Evolutionary conservation across 305 asterid species (phyloP).

Genomic region (Stenogyne calaminthoides): DNA sequence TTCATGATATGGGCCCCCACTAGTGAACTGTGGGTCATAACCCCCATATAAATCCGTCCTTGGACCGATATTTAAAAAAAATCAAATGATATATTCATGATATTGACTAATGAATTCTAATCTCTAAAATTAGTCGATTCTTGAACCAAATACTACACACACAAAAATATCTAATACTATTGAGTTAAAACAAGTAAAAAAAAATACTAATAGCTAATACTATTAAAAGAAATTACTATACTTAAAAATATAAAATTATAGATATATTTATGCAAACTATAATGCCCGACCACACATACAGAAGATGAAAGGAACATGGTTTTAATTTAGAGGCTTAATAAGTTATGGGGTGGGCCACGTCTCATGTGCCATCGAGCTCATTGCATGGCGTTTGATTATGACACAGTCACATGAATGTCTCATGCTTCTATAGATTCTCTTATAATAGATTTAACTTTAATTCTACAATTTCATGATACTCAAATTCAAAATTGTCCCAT

Average conservation of each 20-base stretch:
- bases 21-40: too few relatives aligned
- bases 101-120: too few relatives aligned
- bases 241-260: not conserved
- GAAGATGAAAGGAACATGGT: constrained; percentile 6
- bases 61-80: too few relatives aligned
- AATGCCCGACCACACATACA: not conserved
- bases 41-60: too few relatives aligned
- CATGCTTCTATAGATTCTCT: constrained; percentile 6
- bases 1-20: too few relatives aligned
- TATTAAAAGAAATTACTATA: too few relatives aligned
- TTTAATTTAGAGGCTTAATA: not conserved
- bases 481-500: not conserved
- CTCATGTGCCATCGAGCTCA: constrained; percentile 27
- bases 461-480: not conserved
- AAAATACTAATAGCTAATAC: too few relatives aligned
- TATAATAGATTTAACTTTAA: not conserved
- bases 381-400: constrained; percentile 23
- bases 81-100: too few relatives aligned
- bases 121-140: too few relatives aligned
- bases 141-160: too few relatives aligned
- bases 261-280: not conserved
- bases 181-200: too few relatives aligned
- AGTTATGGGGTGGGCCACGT: constrained; percentile 28
- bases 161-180: too few relatives aligned
- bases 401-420: constrained; percentile 27